A percentile compares a stretch with the other conserved stretches of the same genome.
Evolutionary conservation across 441 rosid genomes (phyloP).

Genomic region (Dalechampia spathulata): DNA sequence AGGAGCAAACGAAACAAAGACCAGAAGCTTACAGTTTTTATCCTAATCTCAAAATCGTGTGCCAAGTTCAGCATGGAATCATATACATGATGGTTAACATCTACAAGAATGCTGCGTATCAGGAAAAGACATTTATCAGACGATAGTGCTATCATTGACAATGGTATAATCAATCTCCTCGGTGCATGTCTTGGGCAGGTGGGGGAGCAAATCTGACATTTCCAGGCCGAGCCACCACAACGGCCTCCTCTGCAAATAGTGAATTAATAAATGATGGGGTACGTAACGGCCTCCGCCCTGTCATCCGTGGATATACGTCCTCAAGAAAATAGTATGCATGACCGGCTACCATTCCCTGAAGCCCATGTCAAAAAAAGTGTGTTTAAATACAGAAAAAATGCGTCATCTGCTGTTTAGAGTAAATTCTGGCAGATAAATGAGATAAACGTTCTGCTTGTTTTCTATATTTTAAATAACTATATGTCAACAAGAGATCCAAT

Average conservation of each 20-base stretch:
- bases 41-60: too few species aligned
- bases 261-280: slow-evolving; percentile 86
- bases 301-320: slow-evolving; percentile 92
- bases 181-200: slow-evolving; percentile 53
- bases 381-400: background rate
- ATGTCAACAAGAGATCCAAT: background rate
- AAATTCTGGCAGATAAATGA: background rate
- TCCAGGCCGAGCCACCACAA: slow-evolving; percentile 71
- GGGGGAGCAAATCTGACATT: slow-evolving; percentile 80
- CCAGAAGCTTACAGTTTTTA: too few species aligned
- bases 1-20: too few species aligned
- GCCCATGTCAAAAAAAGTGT: background rate
- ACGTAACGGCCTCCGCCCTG: slow-evolving; percentile 74
- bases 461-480: too few species aligned
- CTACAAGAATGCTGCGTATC: too few species aligned
- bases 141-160: too few species aligned
- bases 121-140: too few species aligned
- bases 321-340: slow-evolving; percentile 97
- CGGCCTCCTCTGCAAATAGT: slow-evolving; percentile 80
- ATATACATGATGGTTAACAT: too few species aligned
- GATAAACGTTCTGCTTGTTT: too few species aligned
- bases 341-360: slow-evolving; percentile 98
- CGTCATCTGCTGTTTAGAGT: background rate
- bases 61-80: too few species aligned
- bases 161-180: slow-evolving; percentile 40